These are phyloP conservation scores for Salix brachista DNA, from an alignment of 345 rosid genomes.

Conservation along the genomic window DNA sequence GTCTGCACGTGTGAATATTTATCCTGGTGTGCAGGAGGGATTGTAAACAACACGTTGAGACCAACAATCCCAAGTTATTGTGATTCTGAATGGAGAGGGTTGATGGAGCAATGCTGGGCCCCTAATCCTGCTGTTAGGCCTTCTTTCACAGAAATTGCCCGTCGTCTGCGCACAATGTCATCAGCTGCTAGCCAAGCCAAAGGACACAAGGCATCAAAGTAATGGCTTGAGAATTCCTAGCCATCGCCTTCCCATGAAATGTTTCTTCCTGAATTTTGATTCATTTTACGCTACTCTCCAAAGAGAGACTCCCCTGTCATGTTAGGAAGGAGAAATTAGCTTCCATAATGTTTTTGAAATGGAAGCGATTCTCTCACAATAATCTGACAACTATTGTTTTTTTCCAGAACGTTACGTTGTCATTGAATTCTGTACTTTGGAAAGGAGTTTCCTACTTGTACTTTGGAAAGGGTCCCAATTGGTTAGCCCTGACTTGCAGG, in stretches of 20 bases:
- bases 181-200: conserved; percentile 50
- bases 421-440: neutral
- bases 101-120: conserved; percentile 85
- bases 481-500: neutral
- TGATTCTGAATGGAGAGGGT: conserved; percentile 61
- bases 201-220: conserved; percentile 55
- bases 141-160: conserved; percentile 65
- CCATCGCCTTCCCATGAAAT: neutral
- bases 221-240: neutral
- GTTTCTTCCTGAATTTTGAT: neutral
- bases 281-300: neutral
- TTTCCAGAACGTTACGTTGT: neutral
- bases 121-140: conserved; percentile 71
- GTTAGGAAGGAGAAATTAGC: conserved; percentile 11
- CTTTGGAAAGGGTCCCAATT: neutral
- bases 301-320: neutral
- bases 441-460: neutral
- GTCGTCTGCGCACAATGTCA: conserved; percentile 60
- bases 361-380: conserved; percentile 25
- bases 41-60: conserved; percentile 71
- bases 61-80: conserved; percentile 66
- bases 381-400: neutral
- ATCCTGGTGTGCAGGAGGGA: conserved; percentile 50
- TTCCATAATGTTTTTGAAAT: conserved; percentile 35
- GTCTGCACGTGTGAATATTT: neutral